A percentile compares a stretch with the other conserved stretches of the same genome.
phyloP scores from a whole-genome alignment of 345 rosid genomes.

The Boechera divaricarpa region DNA sequence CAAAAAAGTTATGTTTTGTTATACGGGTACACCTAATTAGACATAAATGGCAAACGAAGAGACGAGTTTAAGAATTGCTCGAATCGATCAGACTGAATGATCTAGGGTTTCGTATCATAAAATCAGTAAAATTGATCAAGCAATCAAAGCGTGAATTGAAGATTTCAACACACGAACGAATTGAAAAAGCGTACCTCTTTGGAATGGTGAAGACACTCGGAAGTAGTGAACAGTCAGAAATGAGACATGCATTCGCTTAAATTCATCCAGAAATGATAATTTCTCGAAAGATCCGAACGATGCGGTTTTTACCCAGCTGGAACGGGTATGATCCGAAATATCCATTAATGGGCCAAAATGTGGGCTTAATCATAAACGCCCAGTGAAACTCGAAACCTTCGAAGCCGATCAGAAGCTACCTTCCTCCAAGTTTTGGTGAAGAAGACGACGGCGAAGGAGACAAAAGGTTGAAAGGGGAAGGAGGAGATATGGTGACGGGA shows the following conservation, averaged over 20 bases:
- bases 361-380: constrained; percentile 13
- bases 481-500: constrained; percentile 52
- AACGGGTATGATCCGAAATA: not conserved
- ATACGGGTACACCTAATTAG: not conserved
- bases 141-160: not conserved
- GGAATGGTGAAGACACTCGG: not conserved
- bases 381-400: not conserved
- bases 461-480: not conserved
- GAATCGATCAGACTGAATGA: not conserved
- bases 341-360: not conserved
- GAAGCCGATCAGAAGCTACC: not conserved
- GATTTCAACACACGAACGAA: not conserved
- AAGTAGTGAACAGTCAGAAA: not conserved
- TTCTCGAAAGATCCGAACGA: not conserved
- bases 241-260: not conserved
- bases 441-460: constrained; percentile 25
- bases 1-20: not conserved
- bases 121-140: not conserved
- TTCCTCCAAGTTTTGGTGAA: not conserved
- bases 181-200: not conserved
- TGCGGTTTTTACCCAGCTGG: constrained; percentile 4
- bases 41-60: not conserved
- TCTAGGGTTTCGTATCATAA: constrained; percentile 16
- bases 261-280: not conserved
- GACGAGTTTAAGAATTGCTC: not conserved